phyloP scores from a whole-genome alignment of 148 eudicot species.

The Oxyria digyna region DNA sequence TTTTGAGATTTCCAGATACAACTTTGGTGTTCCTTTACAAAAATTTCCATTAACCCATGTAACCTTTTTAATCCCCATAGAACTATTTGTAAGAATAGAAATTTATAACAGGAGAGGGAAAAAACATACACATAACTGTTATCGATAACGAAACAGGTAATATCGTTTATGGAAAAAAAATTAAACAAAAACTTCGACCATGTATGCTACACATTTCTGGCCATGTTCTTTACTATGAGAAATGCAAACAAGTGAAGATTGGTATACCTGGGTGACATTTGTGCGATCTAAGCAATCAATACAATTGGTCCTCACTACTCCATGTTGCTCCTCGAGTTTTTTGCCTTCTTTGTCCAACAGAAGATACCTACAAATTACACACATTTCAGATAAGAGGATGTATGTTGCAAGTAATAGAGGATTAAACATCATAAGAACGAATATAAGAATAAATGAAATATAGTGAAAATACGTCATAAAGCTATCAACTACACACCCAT shows the following conservation, averaged over 20 bases:
- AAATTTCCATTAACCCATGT: neutral
- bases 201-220: neutral
- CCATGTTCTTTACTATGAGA: neutral
- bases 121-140: neutral
- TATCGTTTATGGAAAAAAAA: neutral
- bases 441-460: neutral
- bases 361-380: slow-evolving; percentile 51
- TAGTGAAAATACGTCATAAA: neutral
- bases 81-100: neutral
- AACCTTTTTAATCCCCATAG: neutral
- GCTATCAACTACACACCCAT: slow-evolving; percentile 36
- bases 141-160: neutral
- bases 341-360: slow-evolving; percentile 76
- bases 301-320: slow-evolving; percentile 88
- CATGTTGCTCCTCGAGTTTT: slow-evolving; percentile 71
- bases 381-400: neutral
- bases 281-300: slow-evolving; percentile 98
- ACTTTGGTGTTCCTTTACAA: neutral
- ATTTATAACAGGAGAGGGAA: neutral
- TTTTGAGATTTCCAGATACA: neutral
- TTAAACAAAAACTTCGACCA: neutral
- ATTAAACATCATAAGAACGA: neutral
- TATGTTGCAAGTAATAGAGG: neutral
- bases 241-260: neutral
- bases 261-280: slow-evolving; percentile 82